phyloP scores from a whole-genome alignment of 768 basidiomycete species.

The Mycena rosella region DNA sequence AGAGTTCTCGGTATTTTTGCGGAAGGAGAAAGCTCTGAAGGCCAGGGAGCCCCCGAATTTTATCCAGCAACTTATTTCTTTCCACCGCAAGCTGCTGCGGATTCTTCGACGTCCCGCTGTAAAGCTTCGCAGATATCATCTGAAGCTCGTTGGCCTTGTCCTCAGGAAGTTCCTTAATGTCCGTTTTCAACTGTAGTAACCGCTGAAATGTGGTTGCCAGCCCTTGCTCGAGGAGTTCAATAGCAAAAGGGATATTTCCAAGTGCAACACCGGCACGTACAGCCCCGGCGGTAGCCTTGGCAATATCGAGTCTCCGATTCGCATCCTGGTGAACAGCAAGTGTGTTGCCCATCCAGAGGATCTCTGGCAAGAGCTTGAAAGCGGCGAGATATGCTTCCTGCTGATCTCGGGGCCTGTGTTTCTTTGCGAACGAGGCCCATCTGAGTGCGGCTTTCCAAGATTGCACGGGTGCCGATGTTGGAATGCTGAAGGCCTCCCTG shows the following conservation, averaged over 20 bases:
- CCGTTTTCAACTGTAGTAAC: background rate
- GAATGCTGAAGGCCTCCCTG: background rate
- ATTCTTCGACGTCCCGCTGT: background rate
- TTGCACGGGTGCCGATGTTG: background rate
- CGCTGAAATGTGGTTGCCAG: slow-evolving; percentile 10
- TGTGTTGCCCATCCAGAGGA: slow-evolving; percentile 3
- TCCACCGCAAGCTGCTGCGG: background rate
- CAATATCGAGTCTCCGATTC: background rate
- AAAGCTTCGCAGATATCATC: background rate
- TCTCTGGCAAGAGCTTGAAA: background rate
- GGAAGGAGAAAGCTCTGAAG: background rate
- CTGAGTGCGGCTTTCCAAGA: background rate
- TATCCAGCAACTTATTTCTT: background rate
- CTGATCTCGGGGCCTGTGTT: background rate
- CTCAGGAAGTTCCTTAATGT: background rate
- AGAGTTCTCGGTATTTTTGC: background rate
- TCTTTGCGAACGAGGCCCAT: background rate
- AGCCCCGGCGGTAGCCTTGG: background rate
- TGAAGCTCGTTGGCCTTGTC: background rate
- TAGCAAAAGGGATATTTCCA: background rate
- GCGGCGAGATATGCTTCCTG: background rate
- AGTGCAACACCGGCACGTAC: background rate
- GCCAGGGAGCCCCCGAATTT: background rate
- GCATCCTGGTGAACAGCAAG: background rate
- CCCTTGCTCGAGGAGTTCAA: slow-evolving; percentile 12